Conservation (phyloP, 1,284 basidiomycete species). For the Puccinia horiana region DNA sequence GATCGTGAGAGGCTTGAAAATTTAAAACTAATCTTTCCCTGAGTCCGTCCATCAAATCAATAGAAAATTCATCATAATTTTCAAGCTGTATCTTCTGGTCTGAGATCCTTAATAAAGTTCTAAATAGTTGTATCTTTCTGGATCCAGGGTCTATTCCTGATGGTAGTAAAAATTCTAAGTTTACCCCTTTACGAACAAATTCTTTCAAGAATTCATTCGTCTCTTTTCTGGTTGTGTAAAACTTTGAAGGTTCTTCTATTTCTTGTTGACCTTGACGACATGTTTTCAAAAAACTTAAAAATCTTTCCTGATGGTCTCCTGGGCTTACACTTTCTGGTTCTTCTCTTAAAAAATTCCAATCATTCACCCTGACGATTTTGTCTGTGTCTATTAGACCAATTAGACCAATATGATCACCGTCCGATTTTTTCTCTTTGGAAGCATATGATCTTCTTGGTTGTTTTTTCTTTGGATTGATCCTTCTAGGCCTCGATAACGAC, state of each 20-base stretch:
- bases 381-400: neutral
- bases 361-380: neutral
- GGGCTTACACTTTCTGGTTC: neutral
- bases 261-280: neutral
- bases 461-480: neutral
- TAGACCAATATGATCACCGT: neutral
- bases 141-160: too few relatives aligned
- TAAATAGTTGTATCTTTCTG: neutral
- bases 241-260: neutral
- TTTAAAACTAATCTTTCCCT: neutral
- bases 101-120: neutral
- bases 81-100: neutral
- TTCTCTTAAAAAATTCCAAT: constrained; percentile 8
- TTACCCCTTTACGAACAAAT: neutral
- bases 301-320: neutral
- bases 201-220: neutral
- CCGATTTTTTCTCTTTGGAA: neutral
- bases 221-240: neutral
- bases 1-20: neutral
- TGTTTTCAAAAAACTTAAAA: neutral
- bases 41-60: neutral
- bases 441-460: neutral
- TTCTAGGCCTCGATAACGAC: neutral
- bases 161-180: neutral
- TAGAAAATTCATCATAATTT: neutral